Conservation (phyloP, 306 rosid genomes). For the Herpetospermum pedunculosum region DNA sequence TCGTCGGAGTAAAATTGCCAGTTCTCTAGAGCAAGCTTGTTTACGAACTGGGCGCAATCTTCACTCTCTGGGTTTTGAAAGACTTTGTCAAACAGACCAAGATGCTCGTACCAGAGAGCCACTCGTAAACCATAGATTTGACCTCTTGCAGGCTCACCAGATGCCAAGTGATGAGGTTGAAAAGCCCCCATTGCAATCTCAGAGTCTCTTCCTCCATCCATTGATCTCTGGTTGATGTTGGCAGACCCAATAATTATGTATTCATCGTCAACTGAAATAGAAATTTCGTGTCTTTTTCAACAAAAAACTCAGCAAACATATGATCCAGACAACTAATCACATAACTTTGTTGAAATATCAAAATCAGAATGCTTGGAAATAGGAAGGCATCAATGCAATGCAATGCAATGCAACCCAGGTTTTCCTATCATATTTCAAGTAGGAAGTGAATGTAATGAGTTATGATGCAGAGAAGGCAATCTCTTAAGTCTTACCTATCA, state of each 20-base stretch:
- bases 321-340: neutral
- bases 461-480: neutral
- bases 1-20: constrained; percentile 22
- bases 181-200: constrained; percentile 93
- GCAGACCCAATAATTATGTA: constrained; percentile 85
- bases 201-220: constrained; percentile 84
- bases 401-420: neutral
- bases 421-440: neutral
- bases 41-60: constrained; percentile 10
- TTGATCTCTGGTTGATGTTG: constrained; percentile 82
- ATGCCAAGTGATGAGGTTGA: constrained; percentile 41
- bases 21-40: constrained; percentile 9
- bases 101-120: constrained; percentile 64
- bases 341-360: neutral
- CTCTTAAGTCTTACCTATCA: constrained; percentile 52
- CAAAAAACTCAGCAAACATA: neutral
- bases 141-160: constrained; percentile 28
- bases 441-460: neutral
- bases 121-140: constrained; percentile 47
- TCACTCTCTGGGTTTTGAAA: constrained; percentile 17
- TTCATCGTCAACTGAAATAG: constrained; percentile 67
- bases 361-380: neutral
- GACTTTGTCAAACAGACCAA: constrained; percentile 10
- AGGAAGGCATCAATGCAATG: too few relatives aligned
- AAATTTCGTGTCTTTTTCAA: neutral